Conservation (phyloP, 768 basidiomycete species). For the Leucocoprinus leucothites region DNA sequence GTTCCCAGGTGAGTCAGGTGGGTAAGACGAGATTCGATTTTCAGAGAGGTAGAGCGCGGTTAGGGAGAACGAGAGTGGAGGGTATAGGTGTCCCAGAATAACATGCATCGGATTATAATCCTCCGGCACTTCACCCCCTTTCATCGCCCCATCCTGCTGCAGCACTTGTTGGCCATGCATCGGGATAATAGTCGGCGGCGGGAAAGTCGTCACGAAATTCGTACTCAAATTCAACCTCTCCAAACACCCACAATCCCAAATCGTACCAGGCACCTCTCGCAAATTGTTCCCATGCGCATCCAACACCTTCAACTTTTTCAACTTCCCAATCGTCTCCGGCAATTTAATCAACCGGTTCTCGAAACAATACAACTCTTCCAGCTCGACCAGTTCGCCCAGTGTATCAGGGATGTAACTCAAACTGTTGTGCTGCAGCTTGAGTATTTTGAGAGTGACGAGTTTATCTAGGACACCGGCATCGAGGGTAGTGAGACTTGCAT, state of each 20-base stretch:
- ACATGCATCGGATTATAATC: slow-evolving; percentile 20
- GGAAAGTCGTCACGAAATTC: slow-evolving; percentile 57
- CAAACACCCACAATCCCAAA: slow-evolving; percentile 85
- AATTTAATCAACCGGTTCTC: slow-evolving; percentile 83
- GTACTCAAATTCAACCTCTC: slow-evolving; percentile 80
- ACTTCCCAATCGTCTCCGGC: slow-evolving; percentile 70
- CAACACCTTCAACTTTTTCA: slow-evolving; percentile 71
- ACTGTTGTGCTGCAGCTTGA: slow-evolving; percentile 84
- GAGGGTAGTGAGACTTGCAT: slow-evolving; percentile 54
- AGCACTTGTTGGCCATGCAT: background rate
- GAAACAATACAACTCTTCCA: slow-evolving; percentile 80
- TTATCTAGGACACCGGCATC: slow-evolving; percentile 72
- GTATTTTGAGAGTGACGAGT: slow-evolving; percentile 63
- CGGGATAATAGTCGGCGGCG: slow-evolving; percentile 4
- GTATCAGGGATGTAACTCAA: slow-evolving; percentile 83
- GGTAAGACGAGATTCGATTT: slow-evolving; percentile 58
- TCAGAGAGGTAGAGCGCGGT: slow-evolving; percentile 85
- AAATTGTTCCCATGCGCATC: slow-evolving; percentile 93
- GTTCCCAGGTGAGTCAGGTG: slow-evolving; percentile 49
- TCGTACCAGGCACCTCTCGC: slow-evolving; percentile 61
- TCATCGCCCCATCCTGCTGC: no score
- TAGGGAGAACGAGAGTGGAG: slow-evolving; percentile 57
- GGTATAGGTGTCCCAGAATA: slow-evolving; percentile 37
- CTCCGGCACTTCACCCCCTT: background rate
- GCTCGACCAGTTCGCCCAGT: slow-evolving; percentile 66